phyloP scores from a whole-genome alignment of 2,329 filamentous ascomycete genomes.

The Fusarium begoniae region DNA sequence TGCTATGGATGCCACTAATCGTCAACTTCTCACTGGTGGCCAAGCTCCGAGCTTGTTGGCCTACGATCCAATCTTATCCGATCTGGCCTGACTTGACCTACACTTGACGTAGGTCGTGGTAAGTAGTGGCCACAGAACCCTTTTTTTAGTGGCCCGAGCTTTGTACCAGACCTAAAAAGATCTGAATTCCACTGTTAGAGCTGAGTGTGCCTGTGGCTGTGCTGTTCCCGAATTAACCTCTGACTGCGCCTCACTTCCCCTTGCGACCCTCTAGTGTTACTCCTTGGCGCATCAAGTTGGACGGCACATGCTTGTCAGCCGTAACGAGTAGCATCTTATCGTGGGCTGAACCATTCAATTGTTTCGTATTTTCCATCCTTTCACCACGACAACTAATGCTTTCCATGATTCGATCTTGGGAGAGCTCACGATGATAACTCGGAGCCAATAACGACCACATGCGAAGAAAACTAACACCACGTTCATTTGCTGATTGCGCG shows the following conservation, averaged over 20 bases:
- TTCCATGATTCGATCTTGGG: background rate
- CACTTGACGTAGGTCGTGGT: constrained; percentile 22
- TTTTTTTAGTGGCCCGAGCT: constrained; percentile 34
- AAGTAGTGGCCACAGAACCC: constrained; percentile 25
- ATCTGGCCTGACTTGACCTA: constrained; percentile 10
- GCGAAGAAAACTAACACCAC: constrained; percentile 15
- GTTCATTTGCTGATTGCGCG: constrained; percentile 14
- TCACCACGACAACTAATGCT: background rate
- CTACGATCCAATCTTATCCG: constrained; percentile 19
- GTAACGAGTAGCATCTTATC: constrained; percentile 18
- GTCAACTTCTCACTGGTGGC: constrained; percentile 29
- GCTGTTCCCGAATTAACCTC: background rate
- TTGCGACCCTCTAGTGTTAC: background rate
- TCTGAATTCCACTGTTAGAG: background rate
- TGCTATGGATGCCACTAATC: background rate
- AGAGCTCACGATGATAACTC: constrained; percentile 30
- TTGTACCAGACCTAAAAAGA: constrained; percentile 18
- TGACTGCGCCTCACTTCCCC: constrained; percentile 38
- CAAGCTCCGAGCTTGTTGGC: constrained; percentile 13
- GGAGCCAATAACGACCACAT: constrained; percentile 24
- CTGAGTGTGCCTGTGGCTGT: constrained; percentile 37
- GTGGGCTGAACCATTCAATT: constrained; percentile 10
- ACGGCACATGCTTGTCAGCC: constrained; percentile 31
- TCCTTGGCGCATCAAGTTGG: constrained; percentile 1
- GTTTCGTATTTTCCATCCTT: constrained; percentile 10